Base-by-base conservation (phyloP, 441 rosid species). In the Gossypium trilobum region DNA sequence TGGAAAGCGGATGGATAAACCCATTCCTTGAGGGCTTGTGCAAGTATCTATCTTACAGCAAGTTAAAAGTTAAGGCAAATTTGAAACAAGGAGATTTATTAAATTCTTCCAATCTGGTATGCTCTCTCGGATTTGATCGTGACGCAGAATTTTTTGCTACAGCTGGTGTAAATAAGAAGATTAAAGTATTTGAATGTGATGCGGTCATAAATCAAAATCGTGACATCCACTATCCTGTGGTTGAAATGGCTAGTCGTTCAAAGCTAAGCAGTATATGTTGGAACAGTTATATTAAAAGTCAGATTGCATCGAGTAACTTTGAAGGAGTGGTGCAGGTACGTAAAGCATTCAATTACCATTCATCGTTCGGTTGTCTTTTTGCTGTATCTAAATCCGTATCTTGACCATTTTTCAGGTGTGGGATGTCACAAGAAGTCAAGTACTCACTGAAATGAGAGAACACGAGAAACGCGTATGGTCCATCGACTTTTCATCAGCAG, bases 391-490 rank as follows among this genome's bases (percentile, higher is more conserved):
- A 78, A 75, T 48, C 16, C 62, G 11, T 56, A 76, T 51, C 70
- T 74, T 58, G 50, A 48, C 54, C 25, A 48, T 76, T 20, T 29
- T 77, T 68, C 71, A 95, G 99, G 82, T 87, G 51, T 95, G 99
- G 99, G 99, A 92, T 85, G 93, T 87, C 44, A 80, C 89, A 5
- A 87, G 91, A 81, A 80, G 91, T 83, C 88, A 89, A 77, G 82
- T 83, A 42, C 83, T 88, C 44, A 76, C 84, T 13, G 93, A 91
- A 80, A 82, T 92, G 92, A 88, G 78, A 77, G 98, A 95, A 84
- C 99, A 95, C 56, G 95, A 83, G 82, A 89, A 85, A 85, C 87
- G 98, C 0, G 92, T 91, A 22, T 92, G 99, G 99, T 92, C 99
- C 57, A 78, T 95, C 0, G 97, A 92, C 79, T 86, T 88, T 67